Percentiles rank a stretch among this genome's conserved stretches.
Evolutionary conservation across 179 eudicot genomes (phyloP).

Genomic region (Beta corolliflora): DNA sequence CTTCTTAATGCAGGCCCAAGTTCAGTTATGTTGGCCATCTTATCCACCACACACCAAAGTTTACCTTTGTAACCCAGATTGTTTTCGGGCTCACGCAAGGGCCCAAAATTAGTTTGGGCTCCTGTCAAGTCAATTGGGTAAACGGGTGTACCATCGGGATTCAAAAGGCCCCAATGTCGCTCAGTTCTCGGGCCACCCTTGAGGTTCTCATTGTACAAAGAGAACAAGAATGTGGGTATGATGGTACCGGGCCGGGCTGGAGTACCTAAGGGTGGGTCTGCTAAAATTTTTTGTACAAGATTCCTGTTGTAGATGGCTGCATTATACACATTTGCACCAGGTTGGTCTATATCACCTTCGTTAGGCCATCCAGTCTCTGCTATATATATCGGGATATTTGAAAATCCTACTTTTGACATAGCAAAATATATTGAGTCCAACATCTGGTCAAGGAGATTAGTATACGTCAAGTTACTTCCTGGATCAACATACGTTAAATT

Average conservation of each 20-base stretch:
- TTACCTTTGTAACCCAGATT: conserved; percentile 46
- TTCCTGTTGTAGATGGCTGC: conserved; percentile 81
- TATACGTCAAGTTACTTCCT: conserved; percentile 48
- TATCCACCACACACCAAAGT: conserved; percentile 67
- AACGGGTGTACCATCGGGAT: conserved; percentile 42
- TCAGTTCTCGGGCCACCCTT: conserved; percentile 74
- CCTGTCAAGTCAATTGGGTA: conserved; percentile 59
- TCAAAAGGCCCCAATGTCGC: conserved; percentile 72
- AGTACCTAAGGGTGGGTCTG: conserved; percentile 62
- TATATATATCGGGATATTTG: conserved; percentile 45
- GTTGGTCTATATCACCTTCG: conserved; percentile 61
- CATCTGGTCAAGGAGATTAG: conserved; percentile 79
- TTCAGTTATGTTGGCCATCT: conserved; percentile 27
- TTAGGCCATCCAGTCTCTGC: conserved; percentile 92
- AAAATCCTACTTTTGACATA: conserved; percentile 57
- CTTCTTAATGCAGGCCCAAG: conserved; percentile 33
- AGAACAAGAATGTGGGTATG: conserved; percentile 67
- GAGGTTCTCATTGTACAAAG: conserved; percentile 65
- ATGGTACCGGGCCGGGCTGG: conserved; percentile 64
- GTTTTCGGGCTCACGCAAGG: conserved; percentile 36
- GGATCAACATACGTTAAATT: conserved; percentile 53
- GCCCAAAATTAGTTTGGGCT: conserved; percentile 5
- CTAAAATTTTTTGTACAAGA: conserved; percentile 41
- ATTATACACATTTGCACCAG: conserved; percentile 65
- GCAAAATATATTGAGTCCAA: conserved; percentile 65